These are phyloP conservation scores for Lichtheimia ramosa DNA, from an alignment of 371 early-diverging fungal species.

Conservation along the genomic window DNA sequence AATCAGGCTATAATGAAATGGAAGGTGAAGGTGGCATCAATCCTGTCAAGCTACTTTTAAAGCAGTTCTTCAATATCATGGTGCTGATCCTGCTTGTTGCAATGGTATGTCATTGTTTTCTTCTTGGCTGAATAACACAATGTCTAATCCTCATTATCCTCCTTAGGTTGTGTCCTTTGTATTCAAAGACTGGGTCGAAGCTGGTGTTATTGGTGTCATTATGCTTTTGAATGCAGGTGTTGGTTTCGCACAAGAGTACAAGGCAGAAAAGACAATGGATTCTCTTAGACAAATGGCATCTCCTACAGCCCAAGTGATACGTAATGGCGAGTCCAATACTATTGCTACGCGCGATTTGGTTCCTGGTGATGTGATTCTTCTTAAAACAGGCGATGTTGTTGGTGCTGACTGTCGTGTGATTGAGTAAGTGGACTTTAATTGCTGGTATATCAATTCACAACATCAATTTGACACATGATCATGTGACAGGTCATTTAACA, in stretches of 20 bases:
- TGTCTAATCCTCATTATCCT: too few relatives aligned
- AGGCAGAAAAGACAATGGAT: constrained; percentile 88
- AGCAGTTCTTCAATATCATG: constrained; percentile 84
- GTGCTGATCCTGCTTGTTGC: constrained; percentile 78
- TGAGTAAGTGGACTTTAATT: constrained; percentile 44
- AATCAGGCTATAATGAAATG: constrained; percentile 76
- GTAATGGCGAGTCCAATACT: constrained; percentile 71
- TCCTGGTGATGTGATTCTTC: constrained; percentile 85
- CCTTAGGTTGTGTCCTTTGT: constrained; percentile 57
- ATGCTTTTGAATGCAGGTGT: constrained; percentile 79
- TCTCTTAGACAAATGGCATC: constrained; percentile 83
- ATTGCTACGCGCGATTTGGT: constrained; percentile 78
- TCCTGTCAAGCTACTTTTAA: constrained; percentile 66
- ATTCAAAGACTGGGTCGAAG: constrained; percentile 68
- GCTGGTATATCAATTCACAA: too few relatives aligned
- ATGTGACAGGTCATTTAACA: constrained; percentile 59
- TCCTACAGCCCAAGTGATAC: constrained; percentile 70
- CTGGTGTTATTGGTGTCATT: constrained; percentile 71
- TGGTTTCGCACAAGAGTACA: constrained; percentile 87
- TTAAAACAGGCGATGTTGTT: constrained; percentile 90
- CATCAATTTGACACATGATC: too few relatives aligned
- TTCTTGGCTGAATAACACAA: neutral
- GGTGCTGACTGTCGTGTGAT: constrained; percentile 90
- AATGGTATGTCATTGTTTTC: constrained; percentile 37
- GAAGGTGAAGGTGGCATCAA: constrained; percentile 69